Evolutionary conservation across 805 yeast species (phyloP).

Genomic region (Pichia deserticola): DNA sequence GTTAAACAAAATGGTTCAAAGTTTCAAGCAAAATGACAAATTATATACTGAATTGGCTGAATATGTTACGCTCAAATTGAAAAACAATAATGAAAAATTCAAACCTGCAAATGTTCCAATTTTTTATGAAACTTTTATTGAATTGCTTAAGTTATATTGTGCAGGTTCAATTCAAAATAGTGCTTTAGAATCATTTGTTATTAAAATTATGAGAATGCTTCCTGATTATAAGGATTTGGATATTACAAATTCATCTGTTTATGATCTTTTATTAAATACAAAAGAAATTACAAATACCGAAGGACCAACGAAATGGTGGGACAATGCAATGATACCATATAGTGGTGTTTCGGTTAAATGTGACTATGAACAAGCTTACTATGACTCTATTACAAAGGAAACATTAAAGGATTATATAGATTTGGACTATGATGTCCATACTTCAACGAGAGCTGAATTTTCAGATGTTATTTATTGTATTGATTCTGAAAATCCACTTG

Average conservation of each 20-base stretch:
- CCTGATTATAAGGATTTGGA: constrained; percentile 31
- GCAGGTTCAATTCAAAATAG: constrained; percentile 46
- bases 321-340: constrained; percentile 37
- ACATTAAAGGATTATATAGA: constrained; percentile 15
- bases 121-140: constrained; percentile 33
- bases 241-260: constrained; percentile 47
- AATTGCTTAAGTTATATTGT: constrained; percentile 45
- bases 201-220: constrained; percentile 30
- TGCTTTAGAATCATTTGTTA: constrained; percentile 41
- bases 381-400: constrained; percentile 22
- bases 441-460: constrained; percentile 32
- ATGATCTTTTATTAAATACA: constrained; percentile 37
- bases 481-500: constrained; percentile 73
- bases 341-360: constrained; percentile 36
- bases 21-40: constrained; percentile 20
- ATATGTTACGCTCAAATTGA: constrained; percentile 13
- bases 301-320: constrained; percentile 50
- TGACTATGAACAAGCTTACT: constrained; percentile 37
- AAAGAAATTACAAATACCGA: constrained; percentile 23
- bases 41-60: constrained; percentile 21
- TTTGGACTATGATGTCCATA: constrained; percentile 12
- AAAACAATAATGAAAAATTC: background rate
- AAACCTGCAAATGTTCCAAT: constrained; percentile 17
- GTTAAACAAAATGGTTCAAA: constrained; percentile 26
- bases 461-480: constrained; percentile 64